Evolutionary conservation across 2,329 filamentous ascomycete species (phyloP), one percentile per base, ranked within the genome.

Genomic region (Stachybotrys echinatus): DNA sequence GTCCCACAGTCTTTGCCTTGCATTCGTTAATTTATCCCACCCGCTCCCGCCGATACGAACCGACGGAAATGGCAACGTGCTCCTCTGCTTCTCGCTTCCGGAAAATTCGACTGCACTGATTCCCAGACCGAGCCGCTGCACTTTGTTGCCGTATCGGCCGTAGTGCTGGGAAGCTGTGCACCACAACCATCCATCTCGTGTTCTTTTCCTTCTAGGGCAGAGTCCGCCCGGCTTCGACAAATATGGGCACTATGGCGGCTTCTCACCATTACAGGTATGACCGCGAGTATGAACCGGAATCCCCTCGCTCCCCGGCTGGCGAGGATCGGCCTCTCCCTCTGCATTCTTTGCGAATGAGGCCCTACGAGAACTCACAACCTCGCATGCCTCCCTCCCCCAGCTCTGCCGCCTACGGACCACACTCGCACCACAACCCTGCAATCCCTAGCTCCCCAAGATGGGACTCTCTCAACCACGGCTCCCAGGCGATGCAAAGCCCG

Each of bases 381-480:
- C 38, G 38, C 38, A 40, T 40, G 38, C 38, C 38, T 18, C 38
- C 38, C 17, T 40, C 38, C 18, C 38, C 38, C 10, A 40, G n/a
- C 38, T 40, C 38, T 6, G 17, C 19, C 38, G 18, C 38, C 38
- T 20, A 40, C 5, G 38, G 38, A 40, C 38, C 38, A n/a, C 38
- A 40, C 17, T 20, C 17, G 17, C 19, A 40, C 19, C 38, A 40
- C 7, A 40, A 46, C 23, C 44, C 44, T 37, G 23, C 27, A 46
- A 8, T 34, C 43, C 66, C 70, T 42, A 55, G 67, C 22, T 69
- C 66, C 18, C 67, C 67, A 49, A 64, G 76, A 55, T 80, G 77
- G 76, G 76, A 77, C 54, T 66, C 65, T 22, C 54, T 65, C 37
- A 58, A 62, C 10, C 59, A 65, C 49, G 55, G 61, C 19, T 52